Evolutionary conservation across 106 monocot species (phyloP), one percentile per base, ranked within the genome.

Genomic region (Alisma plantagoaquatica): DNA sequence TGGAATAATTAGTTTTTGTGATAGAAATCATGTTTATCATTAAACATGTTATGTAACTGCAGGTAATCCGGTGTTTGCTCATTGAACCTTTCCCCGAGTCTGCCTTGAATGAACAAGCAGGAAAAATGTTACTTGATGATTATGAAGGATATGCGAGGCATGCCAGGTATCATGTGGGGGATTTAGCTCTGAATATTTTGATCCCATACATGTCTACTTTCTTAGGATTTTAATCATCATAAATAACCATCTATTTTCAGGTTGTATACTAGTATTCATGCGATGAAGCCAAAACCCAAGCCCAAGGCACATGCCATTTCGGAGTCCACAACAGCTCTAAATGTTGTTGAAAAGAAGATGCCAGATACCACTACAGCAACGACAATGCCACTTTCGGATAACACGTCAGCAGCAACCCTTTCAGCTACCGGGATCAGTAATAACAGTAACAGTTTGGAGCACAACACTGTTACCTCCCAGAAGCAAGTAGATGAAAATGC

Each of bases 21-120:
- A 6, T 38, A 14, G 35, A 6, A 38, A 20, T 47, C 9, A 47
- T 47, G 8, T 47, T 47, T 47, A n/a, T 47, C 7, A 18, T 6
- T 2, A 12, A 15, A 7, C 24, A 11, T 2, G 0, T 12, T 49
- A 11, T 44, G n/a, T 56, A 16, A 26, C 22, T 15, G 51, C 67
- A 96, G 94, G 94, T 96, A 8, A 75, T 96, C 8, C 76, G 94
- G 61, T 96, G 94, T 64, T 70, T 96, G 22, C 64, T 96, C 53
- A 96, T 96, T 49, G 88, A 96, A 69, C 94, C 88, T 12, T 96
- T 96, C 60, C 88, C 94, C 2, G 94, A 96, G 58, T 88, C 94
- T 19, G 84, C 88, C 14, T 75, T 96, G 27, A 96, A 96, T 62
- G 94, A 96, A 32, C 94, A 96, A 61, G 88, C 88, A 43, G 94